phyloP scores from a whole-genome alignment of 768 basidiomycete species.

The Ramaria sp. region DNA sequence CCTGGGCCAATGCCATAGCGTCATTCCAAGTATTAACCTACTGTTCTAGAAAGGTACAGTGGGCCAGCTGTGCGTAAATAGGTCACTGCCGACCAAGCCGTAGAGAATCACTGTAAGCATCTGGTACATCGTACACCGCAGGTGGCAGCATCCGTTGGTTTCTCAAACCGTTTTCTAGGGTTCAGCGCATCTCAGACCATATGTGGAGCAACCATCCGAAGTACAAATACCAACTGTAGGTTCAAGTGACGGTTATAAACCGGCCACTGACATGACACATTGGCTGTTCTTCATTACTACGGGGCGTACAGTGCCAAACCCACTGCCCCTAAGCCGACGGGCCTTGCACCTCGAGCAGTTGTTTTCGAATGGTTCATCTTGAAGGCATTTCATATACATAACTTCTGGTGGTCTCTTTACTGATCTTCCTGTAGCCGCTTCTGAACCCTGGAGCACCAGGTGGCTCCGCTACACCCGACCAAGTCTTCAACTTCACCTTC shows the following conservation, averaged over 20 bases:
- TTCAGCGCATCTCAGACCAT: conserved; percentile 7
- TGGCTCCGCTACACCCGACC: not conserved
- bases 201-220: not conserved
- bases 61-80: no score
- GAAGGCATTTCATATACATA: no score
- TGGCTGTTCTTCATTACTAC: conserved; percentile 41
- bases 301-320: conserved; percentile 31
- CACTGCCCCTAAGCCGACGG: conserved; percentile 20
- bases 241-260: not conserved
- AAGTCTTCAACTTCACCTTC: no score
- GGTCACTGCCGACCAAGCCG: conserved; percentile 14
- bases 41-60: no score
- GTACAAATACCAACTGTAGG: conserved; percentile 2
- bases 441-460: conserved; percentile 10
- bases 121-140: not conserved
- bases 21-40: no score
- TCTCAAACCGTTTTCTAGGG: not conserved
- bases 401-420: no score
- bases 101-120: conserved; percentile 13
- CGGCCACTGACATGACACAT: conserved; percentile 15
- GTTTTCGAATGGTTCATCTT: conserved; percentile 23
- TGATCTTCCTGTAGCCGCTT: conserved; percentile 14
- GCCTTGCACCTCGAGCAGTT: conserved; percentile 5
- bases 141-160: not conserved
- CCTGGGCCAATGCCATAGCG: no score